These are phyloP conservation scores for Carpinus viminea DNA, from an alignment of 306 rosid genomes.

Conservation along the genomic window DNA sequence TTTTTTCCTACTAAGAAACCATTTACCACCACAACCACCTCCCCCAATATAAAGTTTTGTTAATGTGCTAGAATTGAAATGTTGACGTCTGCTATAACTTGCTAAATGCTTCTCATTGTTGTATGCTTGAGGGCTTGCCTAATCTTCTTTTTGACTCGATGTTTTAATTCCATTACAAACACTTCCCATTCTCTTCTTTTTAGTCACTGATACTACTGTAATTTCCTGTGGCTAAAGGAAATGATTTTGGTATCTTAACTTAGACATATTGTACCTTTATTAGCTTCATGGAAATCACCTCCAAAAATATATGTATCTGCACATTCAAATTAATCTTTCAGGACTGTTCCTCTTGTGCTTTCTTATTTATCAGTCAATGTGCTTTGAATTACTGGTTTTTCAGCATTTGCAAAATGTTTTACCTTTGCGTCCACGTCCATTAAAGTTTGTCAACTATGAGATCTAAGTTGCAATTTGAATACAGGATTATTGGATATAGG, in stretches of 20 bases:
- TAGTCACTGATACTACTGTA: not conserved
- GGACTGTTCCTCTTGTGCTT: not conserved
- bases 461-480: slow-evolving; percentile 30
- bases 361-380: not conserved
- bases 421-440: slow-evolving; percentile 3
- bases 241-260: not conserved
- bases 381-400: not conserved
- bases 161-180: not conserved
- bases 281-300: not conserved
- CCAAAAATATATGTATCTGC: not conserved
- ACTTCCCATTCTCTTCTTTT: not conserved
- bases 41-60: not conserved
- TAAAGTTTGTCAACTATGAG: slow-evolving; percentile 10
- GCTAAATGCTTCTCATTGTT: too few species aligned
- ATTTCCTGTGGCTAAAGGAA: not conserved
- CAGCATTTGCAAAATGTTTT: not conserved
- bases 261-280: not conserved
- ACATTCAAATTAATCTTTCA: not conserved
- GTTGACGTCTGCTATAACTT: too few species aligned
- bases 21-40: not conserved
- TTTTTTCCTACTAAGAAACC: not conserved
- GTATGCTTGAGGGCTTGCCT: too few species aligned
- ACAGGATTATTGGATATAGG: slow-evolving; percentile 53
- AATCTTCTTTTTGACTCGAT: too few species aligned
- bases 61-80: too few species aligned